Evolutionary conservation across 345 rosid species (phyloP).

Genomic region (Nephelium lappaceum): DNA sequence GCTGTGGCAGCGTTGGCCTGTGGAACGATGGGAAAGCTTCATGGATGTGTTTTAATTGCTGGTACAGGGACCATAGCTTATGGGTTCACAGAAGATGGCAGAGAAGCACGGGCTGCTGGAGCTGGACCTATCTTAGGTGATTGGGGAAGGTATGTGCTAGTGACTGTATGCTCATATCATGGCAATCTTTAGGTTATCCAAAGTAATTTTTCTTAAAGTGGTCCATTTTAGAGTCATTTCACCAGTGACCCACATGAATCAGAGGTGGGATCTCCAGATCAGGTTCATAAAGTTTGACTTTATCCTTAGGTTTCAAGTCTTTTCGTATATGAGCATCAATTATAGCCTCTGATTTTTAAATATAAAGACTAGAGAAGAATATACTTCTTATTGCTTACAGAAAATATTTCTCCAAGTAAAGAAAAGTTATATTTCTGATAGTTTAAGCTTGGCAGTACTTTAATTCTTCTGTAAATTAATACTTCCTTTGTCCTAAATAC

Average conservation of each 20-base stretch:
- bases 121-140: slow-evolving; percentile 95
- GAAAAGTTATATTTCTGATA: background rate
- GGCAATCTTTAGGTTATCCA: background rate
- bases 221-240: background rate
- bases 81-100: slow-evolving; percentile 88
- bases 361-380: background rate
- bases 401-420: background rate
- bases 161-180: background rate
- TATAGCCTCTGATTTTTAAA: background rate
- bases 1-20: slow-evolving; percentile 93
- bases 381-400: background rate
- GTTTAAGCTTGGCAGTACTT: background rate
- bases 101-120: slow-evolving; percentile 92
- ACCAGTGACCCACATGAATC: background rate
- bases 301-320: background rate
- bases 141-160: slow-evolving; percentile 77
- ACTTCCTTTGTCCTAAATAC: slow-evolving; percentile 7
- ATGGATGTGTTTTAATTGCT: slow-evolving; percentile 94
- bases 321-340: background rate
- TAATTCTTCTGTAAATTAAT: background rate
- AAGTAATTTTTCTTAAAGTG: background rate
- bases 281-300: background rate
- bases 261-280: background rate
- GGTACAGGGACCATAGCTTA: slow-evolving; percentile 94
- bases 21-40: slow-evolving; percentile 94